A percentile compares a stretch with the other conserved stretches of the same genome.
These are phyloP conservation scores for Circinella minor DNA, from an alignment of 371 early-diverging fungal genomes.

Conservation along the genomic window DNA sequence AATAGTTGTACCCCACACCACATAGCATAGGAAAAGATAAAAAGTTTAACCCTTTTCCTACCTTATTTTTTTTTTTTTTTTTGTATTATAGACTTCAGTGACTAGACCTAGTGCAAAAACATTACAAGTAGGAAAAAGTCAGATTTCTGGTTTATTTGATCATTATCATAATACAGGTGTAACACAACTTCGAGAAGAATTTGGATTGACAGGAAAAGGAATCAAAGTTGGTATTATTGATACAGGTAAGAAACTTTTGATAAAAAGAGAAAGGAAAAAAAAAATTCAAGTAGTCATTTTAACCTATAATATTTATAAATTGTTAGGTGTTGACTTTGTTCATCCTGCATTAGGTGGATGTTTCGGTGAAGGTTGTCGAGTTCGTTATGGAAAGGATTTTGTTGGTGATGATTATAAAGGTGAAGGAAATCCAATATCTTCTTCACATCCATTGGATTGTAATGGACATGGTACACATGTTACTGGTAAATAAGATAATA, in stretches of 20 bases:
- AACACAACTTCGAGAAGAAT: conserved; percentile 27
- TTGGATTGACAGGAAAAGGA: conserved; percentile 59
- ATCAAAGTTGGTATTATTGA: conserved; percentile 73
- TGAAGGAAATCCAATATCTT: conserved; percentile 27
- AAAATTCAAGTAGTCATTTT: not conserved
- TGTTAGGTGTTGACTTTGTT: conserved; percentile 52
- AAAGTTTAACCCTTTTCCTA: not conserved
- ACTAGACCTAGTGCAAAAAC: conserved; percentile 18
- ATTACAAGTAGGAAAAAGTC: conserved; percentile 6
- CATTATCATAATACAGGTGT: conserved; percentile 43
- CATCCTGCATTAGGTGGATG: conserved; percentile 73
- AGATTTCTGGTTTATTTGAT: conserved; percentile 26
- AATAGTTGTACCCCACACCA: too few relatives aligned
- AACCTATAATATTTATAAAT: too few relatives aligned
- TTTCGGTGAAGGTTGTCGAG: conserved; percentile 60
- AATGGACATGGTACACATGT: conserved; percentile 75
- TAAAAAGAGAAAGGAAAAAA: not conserved
- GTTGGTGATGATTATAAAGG: conserved; percentile 47
- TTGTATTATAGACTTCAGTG: conserved; percentile 7
- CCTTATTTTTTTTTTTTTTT: not conserved
- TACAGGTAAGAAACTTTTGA: conserved; percentile 34
- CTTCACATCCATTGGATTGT: conserved; percentile 61
- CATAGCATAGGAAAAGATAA: not conserved
- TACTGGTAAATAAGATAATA: conserved; percentile 33
- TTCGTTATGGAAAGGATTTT: conserved; percentile 58